Evolutionary conservation across 495 filamentous ascomycete species (phyloP).

Genomic region (Aspergillus saccharolyticus): DNA sequence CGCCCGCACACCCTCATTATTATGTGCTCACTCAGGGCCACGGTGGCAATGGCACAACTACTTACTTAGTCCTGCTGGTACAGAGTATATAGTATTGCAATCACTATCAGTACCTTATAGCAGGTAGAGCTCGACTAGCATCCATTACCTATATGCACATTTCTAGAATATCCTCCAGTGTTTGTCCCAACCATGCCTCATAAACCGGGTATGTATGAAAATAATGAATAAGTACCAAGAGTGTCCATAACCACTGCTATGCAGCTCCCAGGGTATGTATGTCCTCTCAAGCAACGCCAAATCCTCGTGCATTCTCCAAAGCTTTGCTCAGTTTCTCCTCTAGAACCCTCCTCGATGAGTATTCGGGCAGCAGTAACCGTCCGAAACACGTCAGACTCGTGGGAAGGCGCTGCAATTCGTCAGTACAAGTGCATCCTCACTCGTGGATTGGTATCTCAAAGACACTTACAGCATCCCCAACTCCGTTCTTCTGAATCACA

Average conservation of each 20-base stretch:
- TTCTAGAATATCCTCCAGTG: no score
- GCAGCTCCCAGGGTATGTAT: neutral
- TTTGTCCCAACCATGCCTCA: neutral
- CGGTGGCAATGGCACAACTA: no score
- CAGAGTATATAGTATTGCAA: no score
- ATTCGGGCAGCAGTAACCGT: conserved; percentile 78
- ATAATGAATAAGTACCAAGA: conserved; percentile 3
- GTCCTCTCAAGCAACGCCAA: conserved; percentile 59
- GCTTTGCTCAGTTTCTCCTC: conserved; percentile 72
- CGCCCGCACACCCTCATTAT: neutral
- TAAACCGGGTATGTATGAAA: conserved; percentile 21
- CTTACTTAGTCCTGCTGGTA: no score
- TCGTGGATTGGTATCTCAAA: conserved; percentile 8
- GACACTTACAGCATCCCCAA: conserved; percentile 48
- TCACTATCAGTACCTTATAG: no score
- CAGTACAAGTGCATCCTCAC: conserved; percentile 12
- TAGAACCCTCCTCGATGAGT: conserved; percentile 61
- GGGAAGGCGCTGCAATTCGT: conserved; percentile 55
- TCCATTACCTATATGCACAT: no score
- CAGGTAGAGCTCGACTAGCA: no score
- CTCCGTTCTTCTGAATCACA: conserved; percentile 73
- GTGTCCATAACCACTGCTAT: conserved; percentile 5
- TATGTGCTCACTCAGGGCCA: no score
- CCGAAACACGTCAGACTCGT: conserved; percentile 89
- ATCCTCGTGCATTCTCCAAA: conserved; percentile 87